Evolutionary conservation across 306 rosid species (phyloP).

Genomic region (Cucumis sativus): DNA sequence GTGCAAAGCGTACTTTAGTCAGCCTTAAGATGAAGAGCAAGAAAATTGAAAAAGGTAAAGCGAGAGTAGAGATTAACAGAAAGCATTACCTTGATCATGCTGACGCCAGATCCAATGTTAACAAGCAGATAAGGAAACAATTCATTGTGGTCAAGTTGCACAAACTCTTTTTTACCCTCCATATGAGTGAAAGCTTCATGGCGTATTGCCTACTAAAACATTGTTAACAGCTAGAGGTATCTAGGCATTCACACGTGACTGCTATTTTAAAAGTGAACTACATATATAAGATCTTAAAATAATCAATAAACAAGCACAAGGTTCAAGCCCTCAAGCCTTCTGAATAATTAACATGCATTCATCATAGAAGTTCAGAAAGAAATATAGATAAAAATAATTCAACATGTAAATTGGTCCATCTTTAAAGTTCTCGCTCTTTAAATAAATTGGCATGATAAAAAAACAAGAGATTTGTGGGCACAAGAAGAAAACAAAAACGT

Average conservation of each 20-base stretch:
- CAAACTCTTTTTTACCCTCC: constrained; percentile 91
- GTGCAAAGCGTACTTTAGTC: constrained; percentile 8
- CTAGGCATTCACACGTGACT: neutral
- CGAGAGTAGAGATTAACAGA: neutral
- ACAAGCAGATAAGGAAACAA: constrained; percentile 94
- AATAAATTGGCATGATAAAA: neutral
- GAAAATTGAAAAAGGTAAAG: constrained; percentile 6
- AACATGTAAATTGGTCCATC: neutral
- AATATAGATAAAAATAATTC: neutral
- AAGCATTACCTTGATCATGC: constrained; percentile 77
- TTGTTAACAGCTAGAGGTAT: constrained; percentile 22
- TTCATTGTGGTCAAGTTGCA: constrained; percentile 89
- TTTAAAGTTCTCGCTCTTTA: neutral
- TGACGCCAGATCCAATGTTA: constrained; percentile 96
- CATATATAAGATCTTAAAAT: neutral
- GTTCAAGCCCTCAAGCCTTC: neutral
- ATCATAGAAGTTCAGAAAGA: neutral
- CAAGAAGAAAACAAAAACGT: neutral
- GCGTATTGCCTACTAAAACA: constrained; percentile 93
- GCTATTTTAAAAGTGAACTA: neutral
- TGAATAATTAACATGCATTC: neutral
- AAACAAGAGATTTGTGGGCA: neutral
- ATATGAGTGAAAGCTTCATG: constrained; percentile 99
- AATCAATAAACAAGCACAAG: neutral
- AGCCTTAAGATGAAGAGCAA: constrained; percentile 6